phyloP scores from a whole-genome alignment of 2,329 filamentous ascomycete genomes.

The Huntiella decipiens region DNA sequence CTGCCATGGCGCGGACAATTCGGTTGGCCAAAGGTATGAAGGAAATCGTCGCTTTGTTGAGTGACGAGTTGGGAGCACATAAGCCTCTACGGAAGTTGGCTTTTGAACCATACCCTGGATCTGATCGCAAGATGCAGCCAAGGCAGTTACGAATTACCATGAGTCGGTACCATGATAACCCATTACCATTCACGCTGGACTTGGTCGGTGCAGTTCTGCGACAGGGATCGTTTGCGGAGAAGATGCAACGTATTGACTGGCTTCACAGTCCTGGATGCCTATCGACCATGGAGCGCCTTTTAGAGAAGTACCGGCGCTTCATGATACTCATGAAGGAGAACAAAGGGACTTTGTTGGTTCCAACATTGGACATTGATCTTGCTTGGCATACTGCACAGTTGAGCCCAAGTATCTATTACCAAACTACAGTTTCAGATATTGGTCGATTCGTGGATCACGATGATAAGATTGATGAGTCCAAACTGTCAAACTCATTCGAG shows the following conservation, averaged over 20 bases:
- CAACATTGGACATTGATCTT: slow-evolving; percentile 56
- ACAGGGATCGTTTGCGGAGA: slow-evolving; percentile 48
- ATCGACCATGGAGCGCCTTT: slow-evolving; percentile 44
- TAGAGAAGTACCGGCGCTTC: slow-evolving; percentile 48
- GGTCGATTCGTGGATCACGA: slow-evolving; percentile 57
- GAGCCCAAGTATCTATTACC: slow-evolving; percentile 41
- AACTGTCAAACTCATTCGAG: slow-evolving; percentile 45
- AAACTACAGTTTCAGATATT: slow-evolving; percentile 29
- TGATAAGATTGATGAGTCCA: slow-evolving; percentile 58
- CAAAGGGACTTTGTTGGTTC: slow-evolving; percentile 34
- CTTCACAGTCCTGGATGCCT: slow-evolving; percentile 48
- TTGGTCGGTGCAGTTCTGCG: slow-evolving; percentile 45
- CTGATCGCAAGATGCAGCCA: background rate
- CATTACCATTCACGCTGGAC: slow-evolving; percentile 44
- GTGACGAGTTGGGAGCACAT: background rate
- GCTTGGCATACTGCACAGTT: slow-evolving; percentile 73
- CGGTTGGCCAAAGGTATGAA: slow-evolving; percentile 24
- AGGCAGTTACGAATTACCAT: slow-evolving; percentile 41
- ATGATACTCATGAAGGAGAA: slow-evolving; percentile 35
- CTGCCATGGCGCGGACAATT: background rate
- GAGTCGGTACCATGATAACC: slow-evolving; percentile 50
- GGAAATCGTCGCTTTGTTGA: background rate
- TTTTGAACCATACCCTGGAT: no score
- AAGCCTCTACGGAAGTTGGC: background rate
- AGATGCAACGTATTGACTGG: slow-evolving; percentile 63